phyloP scores from a whole-genome alignment of 768 basidiomycete genomes.

The Rhizopogon vulgaris region DNA sequence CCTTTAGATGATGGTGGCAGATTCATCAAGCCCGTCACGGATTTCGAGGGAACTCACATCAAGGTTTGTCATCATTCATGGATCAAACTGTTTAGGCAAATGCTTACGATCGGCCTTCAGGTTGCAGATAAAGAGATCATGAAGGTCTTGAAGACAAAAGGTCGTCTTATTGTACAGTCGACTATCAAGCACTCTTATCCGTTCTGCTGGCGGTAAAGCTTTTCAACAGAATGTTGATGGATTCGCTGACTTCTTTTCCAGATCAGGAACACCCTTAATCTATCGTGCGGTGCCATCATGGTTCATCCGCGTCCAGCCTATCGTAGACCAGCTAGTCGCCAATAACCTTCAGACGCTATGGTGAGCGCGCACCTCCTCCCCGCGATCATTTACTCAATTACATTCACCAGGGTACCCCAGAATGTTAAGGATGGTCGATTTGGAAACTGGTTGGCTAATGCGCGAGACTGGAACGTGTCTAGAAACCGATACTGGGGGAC shows the following conservation, averaged over 20 bases:
- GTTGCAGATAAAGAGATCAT: slow-evolving; percentile 93
- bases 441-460: slow-evolving; percentile 96
- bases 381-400: slow-evolving; percentile 3
- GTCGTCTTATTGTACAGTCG: slow-evolving; percentile 81
- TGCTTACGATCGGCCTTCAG: slow-evolving; percentile 31
- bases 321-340: slow-evolving; percentile 79
- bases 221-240: background rate
- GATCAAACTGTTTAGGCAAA: background rate
- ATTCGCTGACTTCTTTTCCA: slow-evolving; percentile 20
- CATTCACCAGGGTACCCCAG: slow-evolving; percentile 76
- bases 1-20: slow-evolving; percentile 87
- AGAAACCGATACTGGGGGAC: slow-evolving; percentile 99
- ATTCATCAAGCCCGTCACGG: slow-evolving; percentile 86
- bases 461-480: slow-evolving; percentile 99
- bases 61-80: slow-evolving; percentile 50
- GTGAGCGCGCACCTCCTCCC: slow-evolving; percentile 32
- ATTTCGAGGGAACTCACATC: slow-evolving; percentile 83
- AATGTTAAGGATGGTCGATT: slow-evolving; percentile 87
- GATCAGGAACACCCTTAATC: slow-evolving; percentile 91
- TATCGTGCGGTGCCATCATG: slow-evolving; percentile 95
- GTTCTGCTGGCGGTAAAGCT: slow-evolving; percentile 85
- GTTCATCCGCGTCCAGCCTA: slow-evolving; percentile 87
- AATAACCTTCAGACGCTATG: slow-evolving; percentile 92
- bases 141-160: slow-evolving; percentile 81
- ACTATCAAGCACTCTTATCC: slow-evolving; percentile 90